These are phyloP conservation scores for Geotrichum citri-aurantii DNA, from an alignment of 1,139 yeast species.

Conservation along the genomic window DNA sequence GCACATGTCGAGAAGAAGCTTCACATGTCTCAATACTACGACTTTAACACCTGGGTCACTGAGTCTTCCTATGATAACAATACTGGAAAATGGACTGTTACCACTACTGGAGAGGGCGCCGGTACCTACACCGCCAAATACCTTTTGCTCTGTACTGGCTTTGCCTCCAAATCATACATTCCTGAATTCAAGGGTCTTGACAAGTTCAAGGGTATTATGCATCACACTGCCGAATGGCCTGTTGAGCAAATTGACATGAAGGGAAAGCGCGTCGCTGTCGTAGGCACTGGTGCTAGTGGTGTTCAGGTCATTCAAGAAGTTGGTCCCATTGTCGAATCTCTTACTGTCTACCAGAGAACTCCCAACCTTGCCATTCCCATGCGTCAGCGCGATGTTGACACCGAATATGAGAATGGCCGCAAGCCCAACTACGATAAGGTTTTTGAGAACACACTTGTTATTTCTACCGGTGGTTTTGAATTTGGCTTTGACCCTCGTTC, in stretches of 20 bases:
- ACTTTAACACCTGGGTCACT: constrained; percentile 36
- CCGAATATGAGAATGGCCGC: constrained; percentile 15
- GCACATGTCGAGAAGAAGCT: constrained; percentile 39
- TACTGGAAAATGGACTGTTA: constrained; percentile 39
- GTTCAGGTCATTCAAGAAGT: constrained; percentile 35
- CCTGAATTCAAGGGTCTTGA: constrained; percentile 34
- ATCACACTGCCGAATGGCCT: constrained; percentile 49
- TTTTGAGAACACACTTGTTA: constrained; percentile 15
- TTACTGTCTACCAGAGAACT: constrained; percentile 30
- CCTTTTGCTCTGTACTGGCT: constrained; percentile 35
- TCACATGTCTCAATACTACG: constrained; percentile 34
- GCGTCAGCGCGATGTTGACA: constrained; percentile 21
- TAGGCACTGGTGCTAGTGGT: constrained; percentile 47
- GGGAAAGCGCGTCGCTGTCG: constrained; percentile 39
- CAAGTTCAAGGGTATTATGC: constrained; percentile 42
- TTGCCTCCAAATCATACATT: constrained; percentile 23
- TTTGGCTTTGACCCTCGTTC: constrained; percentile 18
- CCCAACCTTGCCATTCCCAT: constrained; percentile 31
- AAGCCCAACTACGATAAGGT: constrained; percentile 20
- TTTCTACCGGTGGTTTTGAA: constrained; percentile 24
- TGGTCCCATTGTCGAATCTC: constrained; percentile 19
- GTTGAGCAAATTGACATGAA: constrained; percentile 33
- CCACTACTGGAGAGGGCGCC: constrained; percentile 36
- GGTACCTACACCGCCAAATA: constrained; percentile 37
- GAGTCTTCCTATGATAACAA: constrained; percentile 36